Percentiles rank a stretch among this genome's conserved stretches.
phyloP scores from a whole-genome alignment of 148 eudicot species.

The Cornus controversa region DNA sequence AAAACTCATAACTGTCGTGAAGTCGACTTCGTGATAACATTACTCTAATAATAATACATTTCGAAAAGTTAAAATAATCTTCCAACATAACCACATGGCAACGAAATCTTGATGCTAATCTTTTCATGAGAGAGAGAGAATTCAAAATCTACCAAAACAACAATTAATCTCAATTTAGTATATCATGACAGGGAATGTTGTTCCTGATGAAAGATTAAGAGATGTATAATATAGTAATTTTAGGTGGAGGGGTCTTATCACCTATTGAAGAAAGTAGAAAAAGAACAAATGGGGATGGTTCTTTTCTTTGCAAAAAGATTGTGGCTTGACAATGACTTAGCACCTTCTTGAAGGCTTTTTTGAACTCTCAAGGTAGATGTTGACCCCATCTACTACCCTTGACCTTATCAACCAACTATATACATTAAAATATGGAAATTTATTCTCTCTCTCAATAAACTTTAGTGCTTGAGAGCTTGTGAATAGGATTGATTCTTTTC shows the following conservation, averaged over 20 bases:
- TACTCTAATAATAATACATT: no score
- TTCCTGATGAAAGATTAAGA: background rate
- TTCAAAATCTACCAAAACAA: no score
- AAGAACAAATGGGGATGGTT: background rate
- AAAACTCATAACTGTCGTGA: no score
- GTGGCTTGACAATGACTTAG: background rate
- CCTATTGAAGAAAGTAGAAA: background rate
- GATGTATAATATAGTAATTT: background rate
- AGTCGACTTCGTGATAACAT: no score
- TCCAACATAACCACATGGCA: background rate
- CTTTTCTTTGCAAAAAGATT: constrained; percentile 1
- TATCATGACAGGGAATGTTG: background rate
- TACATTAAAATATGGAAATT: background rate
- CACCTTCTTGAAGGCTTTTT: constrained; percentile 2
- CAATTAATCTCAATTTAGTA: background rate
- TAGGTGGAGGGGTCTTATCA: background rate
- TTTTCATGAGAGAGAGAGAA: background rate
- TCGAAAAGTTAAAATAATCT: background rate
- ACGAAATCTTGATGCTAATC: background rate
- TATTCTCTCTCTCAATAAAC: background rate
- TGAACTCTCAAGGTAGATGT: background rate
- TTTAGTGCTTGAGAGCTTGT: background rate
- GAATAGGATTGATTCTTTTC: background rate
- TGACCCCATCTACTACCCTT: background rate
- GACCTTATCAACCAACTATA: background rate